A percentile compares a stretch with the other conserved stretches of the same genome.
Evolutionary conservation across 148 eudicot genomes (phyloP).

Genomic region (Diospyros lotus): DNA sequence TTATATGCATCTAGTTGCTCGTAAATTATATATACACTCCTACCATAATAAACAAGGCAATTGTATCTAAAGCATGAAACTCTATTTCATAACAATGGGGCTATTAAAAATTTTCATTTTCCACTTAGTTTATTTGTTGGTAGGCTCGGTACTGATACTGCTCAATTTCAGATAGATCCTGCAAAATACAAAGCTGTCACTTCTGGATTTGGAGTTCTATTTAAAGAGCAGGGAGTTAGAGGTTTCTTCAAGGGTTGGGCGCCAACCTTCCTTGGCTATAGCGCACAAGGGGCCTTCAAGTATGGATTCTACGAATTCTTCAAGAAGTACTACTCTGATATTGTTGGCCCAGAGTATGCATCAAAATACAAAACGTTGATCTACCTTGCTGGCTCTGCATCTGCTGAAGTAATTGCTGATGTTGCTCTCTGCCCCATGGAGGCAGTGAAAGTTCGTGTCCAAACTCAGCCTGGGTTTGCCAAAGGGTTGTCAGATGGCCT

Average conservation of each 20-base stretch:
- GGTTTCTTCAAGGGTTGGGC: constrained; percentile 36
- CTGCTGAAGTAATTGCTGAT: constrained; percentile 34
- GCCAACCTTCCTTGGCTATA: constrained; percentile 36
- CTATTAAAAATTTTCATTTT: neutral
- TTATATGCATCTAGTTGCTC: neutral
- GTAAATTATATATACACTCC: neutral
- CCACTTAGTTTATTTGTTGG: neutral
- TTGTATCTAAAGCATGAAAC: neutral
- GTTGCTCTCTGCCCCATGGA: constrained; percentile 37
- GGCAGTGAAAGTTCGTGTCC: constrained; percentile 37
- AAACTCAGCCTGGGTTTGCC: constrained; percentile 41
- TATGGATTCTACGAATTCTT: constrained; percentile 33
- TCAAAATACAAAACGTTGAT: constrained; percentile 33
- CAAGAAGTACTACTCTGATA: constrained; percentile 32
- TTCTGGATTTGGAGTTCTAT: constrained; percentile 30
- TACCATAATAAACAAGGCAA: neutral
- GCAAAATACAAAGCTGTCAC: constrained; percentile 30
- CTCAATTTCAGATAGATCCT: constrained; percentile 28
- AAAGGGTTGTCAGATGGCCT: constrained; percentile 34
- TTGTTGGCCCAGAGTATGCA: constrained; percentile 37
- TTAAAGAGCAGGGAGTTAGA: constrained; percentile 33
- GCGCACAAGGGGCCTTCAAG: constrained; percentile 37
- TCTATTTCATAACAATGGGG: neutral
- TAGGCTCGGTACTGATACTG: too few species aligned
- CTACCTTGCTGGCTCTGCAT: constrained; percentile 36